These are phyloP conservation scores for Haematococcus lacustris DNA, from an alignment of 139 green algal species.

Conservation along the genomic window DNA sequence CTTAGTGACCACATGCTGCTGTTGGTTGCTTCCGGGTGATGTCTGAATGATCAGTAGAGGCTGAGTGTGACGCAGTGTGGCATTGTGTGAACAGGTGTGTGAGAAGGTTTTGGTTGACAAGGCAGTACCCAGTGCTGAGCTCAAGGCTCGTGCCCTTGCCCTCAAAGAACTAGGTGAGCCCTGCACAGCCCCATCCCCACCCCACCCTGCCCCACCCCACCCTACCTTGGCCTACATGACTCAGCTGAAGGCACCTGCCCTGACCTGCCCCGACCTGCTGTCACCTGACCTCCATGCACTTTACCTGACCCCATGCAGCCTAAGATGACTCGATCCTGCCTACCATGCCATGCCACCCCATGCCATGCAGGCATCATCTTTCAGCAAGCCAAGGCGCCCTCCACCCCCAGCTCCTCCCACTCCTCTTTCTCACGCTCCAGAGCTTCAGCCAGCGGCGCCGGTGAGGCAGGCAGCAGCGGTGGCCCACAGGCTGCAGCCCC, in stretches of 20 bases:
- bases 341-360: too few species aligned
- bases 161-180: constrained; percentile 31
- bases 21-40: too few species aligned
- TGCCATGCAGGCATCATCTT: constrained; percentile 25
- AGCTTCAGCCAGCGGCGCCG: background rate
- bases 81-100: constrained; percentile 40
- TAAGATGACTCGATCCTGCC: too few species aligned
- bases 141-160: constrained; percentile 16
- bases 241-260: background rate
- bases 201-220: background rate
- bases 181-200: too few species aligned
- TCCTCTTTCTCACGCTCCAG: too few species aligned
- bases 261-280: background rate
- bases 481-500: background rate
- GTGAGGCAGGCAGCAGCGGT: background rate
- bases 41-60: too few species aligned
- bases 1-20: too few species aligned
- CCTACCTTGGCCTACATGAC: background rate
- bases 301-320: too few species aligned
- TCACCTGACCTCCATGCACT: too few species aligned
- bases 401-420: background rate
- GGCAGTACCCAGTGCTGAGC: constrained; percentile 9
- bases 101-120: constrained; percentile 23
- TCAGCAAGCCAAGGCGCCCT: constrained; percentile 14
- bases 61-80: too few species aligned